Evolutionary conservation across 495 filamentous ascomycete species (phyloP).

Genomic region (Polyplosphaeria fusca): DNA sequence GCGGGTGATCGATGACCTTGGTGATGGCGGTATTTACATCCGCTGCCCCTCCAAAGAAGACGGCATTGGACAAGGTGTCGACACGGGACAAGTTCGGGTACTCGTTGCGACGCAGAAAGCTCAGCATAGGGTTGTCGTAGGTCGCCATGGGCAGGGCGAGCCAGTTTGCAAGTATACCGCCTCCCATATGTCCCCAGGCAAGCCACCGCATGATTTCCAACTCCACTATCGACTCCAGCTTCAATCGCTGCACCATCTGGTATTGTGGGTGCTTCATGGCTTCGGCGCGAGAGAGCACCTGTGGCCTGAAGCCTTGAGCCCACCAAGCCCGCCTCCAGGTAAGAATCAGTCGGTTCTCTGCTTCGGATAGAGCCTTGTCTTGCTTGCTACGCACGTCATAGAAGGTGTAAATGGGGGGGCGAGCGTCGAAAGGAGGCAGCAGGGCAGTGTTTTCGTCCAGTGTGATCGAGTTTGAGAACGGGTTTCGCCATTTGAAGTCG

Average conservation of each 20-base stretch:
- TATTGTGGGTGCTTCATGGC: constrained; percentile 83
- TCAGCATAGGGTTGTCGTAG: constrained; percentile 67
- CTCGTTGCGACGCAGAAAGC: constrained; percentile 68
- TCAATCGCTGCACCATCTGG: constrained; percentile 59
- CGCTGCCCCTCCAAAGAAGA: constrained; percentile 70
- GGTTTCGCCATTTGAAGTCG: constrained; percentile 83
- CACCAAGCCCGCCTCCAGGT: constrained; percentile 93
- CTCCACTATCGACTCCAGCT: constrained; percentile 48
- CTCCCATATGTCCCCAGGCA: constrained; percentile 92
- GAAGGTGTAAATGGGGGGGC: constrained; percentile 87
- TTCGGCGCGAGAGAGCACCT: constrained; percentile 75
- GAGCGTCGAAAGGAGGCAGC: constrained; percentile 69
- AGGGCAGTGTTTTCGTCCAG: constrained; percentile 83
- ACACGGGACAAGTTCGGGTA: constrained; percentile 71
- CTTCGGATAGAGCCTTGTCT: constrained; percentile 57
- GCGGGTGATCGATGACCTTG: constrained; percentile 53
- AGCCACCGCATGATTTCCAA: constrained; percentile 80
- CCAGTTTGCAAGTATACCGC: constrained; percentile 76
- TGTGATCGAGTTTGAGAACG: constrained; percentile 82
- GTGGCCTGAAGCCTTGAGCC: constrained; percentile 84
- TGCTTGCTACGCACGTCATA: constrained; percentile 69
- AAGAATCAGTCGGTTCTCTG: constrained; percentile 75
- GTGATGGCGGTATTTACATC: constrained; percentile 66
- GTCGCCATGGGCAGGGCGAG: constrained; percentile 81
- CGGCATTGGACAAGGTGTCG: constrained; percentile 64